Conservation (phyloP, 2,329 filamentous ascomycete genomes). For the Penicillium sp. region DNA sequence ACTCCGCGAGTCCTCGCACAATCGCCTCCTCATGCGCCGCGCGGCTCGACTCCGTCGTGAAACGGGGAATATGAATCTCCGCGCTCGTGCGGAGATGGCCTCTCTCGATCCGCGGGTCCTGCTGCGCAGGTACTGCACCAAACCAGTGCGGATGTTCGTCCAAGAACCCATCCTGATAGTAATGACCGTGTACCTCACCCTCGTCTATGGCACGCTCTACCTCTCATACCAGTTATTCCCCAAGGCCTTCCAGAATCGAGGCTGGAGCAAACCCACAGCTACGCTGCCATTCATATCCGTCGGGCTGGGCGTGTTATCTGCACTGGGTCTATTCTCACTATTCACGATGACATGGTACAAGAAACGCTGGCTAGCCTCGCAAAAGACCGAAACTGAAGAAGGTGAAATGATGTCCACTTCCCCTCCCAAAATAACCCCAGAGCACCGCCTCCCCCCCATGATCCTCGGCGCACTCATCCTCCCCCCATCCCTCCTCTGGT, state of each 20-base stretch:
- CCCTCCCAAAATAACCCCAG: conserved; percentile 32
- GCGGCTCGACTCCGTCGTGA: conserved; percentile 49
- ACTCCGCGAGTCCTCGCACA: conserved; percentile 53
- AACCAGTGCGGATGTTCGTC: conserved; percentile 46
- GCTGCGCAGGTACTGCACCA: conserved; percentile 43
- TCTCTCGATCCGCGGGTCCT: conserved; percentile 37
- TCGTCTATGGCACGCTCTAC: conserved; percentile 34
- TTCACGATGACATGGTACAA: conserved; percentile 38
- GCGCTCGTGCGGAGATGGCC: conserved; percentile 45
- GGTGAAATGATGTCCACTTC: not conserved
- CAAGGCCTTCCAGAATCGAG: conserved; percentile 32
- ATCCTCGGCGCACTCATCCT: conserved; percentile 46
- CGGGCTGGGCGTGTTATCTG: conserved; percentile 25
- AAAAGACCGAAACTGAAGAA: conserved; percentile 5
- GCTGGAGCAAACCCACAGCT: conserved; percentile 31
- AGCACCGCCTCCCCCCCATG: conserved; percentile 49
- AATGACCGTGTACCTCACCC: conserved; percentile 44
- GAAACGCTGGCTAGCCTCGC: conserved; percentile 17
- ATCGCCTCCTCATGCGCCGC: conserved; percentile 49
- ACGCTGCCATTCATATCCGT: conserved; percentile 34
- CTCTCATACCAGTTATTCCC: conserved; percentile 39
- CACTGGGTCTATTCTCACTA: conserved; percentile 30
- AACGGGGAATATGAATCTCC: conserved; percentile 47
- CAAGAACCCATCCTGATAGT: conserved; percentile 50
- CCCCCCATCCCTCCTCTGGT: conserved; percentile 49